Base-by-base conservation (phyloP, 441 rosid species). In the Eutrema salsugineum region DNA sequence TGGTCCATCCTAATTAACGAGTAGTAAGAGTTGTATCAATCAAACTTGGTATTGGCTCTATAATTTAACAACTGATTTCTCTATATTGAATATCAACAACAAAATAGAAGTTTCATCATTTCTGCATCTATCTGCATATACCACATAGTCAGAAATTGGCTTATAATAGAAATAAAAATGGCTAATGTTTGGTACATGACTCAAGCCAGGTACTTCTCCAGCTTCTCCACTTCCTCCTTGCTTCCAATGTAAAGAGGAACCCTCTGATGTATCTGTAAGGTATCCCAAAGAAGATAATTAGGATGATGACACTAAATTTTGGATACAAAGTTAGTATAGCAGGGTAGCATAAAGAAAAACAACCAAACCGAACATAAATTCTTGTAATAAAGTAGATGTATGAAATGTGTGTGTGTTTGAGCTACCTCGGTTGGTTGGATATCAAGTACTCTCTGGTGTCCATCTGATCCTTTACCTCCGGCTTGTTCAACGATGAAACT, bases 401-500 rank as follows among this genome's bases (percentile, higher is more conserved):
- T 22, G 46, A 22, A 12, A 56, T 56, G 43, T 57, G 58, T 58
- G n/a, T n/a, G n/a, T n/a, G n/a, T 43, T 44, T 10, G 60, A 55
- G 70, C 74, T 22, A 91, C 97, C 95, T 90, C 97, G 27, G 65
- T 67, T 0, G 99, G 99, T 80, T 83, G 77, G 46, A 94, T 90
- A 65, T 91, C 97, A 43, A 94, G 84, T 28, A 94, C 67, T 82
- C 97, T 86, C 6, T 83, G 86, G 24, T 87, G 95, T 11, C 97
- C 99, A 75, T 88, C 97, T 9, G 97, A 91, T 5, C 97, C 97
- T 84, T 94, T 91, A 16, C 97, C 97, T 24, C 97, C 99, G 5
- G 99, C 97, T 85, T 94, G 97, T 81, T 94, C 97, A 7, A 77
- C 97, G 14, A 94, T 89, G 72, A 88, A 94, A 81, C 99, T 94